phyloP scores from a whole-genome alignment of 1,284 basidiomycete species.

The Leccinum pseudoinsigne region DNA sequence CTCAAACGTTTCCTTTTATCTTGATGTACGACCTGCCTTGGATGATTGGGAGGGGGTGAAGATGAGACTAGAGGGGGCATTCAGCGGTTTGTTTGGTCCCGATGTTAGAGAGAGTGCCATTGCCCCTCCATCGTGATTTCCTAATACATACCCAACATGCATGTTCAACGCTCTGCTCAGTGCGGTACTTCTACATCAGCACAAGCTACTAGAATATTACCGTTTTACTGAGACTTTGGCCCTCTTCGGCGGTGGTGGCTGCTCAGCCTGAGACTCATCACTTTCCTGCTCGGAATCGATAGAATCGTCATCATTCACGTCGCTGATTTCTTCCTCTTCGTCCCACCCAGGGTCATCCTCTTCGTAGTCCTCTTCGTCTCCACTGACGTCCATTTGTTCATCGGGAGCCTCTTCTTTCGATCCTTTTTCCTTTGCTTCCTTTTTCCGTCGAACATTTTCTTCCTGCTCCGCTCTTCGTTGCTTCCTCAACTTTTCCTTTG shows the following conservation, averaged over 20 bases:
- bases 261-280: conserved; percentile 27
- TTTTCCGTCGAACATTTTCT: conserved; percentile 83
- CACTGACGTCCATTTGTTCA: conserved; percentile 31
- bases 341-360: conserved; percentile 53
- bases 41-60: conserved; percentile 89
- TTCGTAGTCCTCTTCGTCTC: conserved; percentile 43
- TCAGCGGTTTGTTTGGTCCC: conserved; percentile 41
- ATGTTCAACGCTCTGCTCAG: not conserved
- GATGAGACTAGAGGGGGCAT: conserved; percentile 66
- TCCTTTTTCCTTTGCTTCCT: conserved; percentile 42
- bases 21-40: conserved; percentile 93
- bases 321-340: conserved; percentile 65
- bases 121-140: conserved; percentile 20
- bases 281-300: conserved; percentile 43
- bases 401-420: conserved; percentile 37
- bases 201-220: conserved; percentile 23
- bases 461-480: conserved; percentile 86
- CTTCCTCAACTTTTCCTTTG: conserved; percentile 72
- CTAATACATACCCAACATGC: conserved; percentile 12
- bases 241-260: conserved; percentile 42
- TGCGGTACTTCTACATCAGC: conserved; percentile 9
- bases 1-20: conserved; percentile 74
- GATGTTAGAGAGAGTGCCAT: conserved; percentile 17
- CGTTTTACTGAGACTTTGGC: conserved; percentile 37
- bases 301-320: conserved; percentile 51